Conservation (phyloP, 2,329 filamentous ascomycete genomes). For the Fonsecaea erecta region DNA sequence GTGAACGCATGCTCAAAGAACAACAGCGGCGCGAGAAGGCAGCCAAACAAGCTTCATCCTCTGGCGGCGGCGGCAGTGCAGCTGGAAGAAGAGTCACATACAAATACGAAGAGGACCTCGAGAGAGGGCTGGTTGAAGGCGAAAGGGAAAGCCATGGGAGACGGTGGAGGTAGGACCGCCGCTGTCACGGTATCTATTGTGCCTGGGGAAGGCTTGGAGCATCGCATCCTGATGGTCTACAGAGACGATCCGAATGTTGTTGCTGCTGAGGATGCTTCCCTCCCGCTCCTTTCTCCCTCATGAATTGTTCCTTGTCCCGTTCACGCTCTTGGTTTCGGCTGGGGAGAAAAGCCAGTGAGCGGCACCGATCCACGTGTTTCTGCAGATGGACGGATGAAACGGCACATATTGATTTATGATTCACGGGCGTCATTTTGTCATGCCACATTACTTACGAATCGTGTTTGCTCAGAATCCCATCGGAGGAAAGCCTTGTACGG, state of each 20-base stretch:
- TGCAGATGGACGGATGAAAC: too few relatives aligned
- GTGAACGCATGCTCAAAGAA: slow-evolving; percentile 68
- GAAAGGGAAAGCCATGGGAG: slow-evolving; percentile 39
- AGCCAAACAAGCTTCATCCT: slow-evolving; percentile 41
- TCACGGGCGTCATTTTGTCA: too few relatives aligned
- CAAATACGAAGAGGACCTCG: slow-evolving; percentile 56
- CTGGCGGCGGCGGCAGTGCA: slow-evolving; percentile 26
- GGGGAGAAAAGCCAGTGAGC: too few relatives aligned
- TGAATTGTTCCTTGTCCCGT: neutral
- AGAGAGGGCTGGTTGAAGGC: slow-evolving; percentile 45
- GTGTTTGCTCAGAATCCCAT: too few relatives aligned
- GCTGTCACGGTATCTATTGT: neutral
- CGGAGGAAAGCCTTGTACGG: too few relatives aligned
- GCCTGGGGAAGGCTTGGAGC: neutral
- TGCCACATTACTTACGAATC: too few relatives aligned
- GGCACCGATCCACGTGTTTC: too few relatives aligned
- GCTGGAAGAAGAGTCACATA: slow-evolving; percentile 47
- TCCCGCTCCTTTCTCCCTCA: neutral
- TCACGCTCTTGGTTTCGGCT: neutral
- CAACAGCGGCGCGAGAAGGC: slow-evolving; percentile 67
- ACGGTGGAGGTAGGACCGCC: slow-evolving; percentile 32
- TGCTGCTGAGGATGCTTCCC: neutral
- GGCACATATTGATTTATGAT: too few relatives aligned
- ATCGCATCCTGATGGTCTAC: neutral
- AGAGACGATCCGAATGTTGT: neutral